phyloP scores from a whole-genome alignment of 169 alveolate genomes.

The Plasmodium fragile region DNA sequence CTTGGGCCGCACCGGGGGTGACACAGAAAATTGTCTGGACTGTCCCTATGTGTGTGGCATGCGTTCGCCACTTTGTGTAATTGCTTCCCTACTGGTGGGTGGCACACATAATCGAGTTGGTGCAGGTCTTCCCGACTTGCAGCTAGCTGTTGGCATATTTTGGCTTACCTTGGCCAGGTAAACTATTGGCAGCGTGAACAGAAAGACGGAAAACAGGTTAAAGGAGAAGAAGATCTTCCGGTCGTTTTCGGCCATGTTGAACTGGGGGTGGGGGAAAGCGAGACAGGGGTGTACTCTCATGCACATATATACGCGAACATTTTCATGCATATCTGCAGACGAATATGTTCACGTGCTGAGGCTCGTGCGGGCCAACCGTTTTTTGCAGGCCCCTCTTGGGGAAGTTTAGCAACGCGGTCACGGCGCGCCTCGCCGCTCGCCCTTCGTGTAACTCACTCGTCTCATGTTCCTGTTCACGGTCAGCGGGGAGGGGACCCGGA shows the following conservation, averaged over 20 bases:
- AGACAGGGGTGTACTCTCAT: not conserved
- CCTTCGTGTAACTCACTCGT: not conserved
- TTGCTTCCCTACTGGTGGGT: not conserved
- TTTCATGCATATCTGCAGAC: not conserved
- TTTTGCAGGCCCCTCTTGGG: not conserved
- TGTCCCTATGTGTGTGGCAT: not conserved
- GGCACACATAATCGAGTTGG: not conserved
- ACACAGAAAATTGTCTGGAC: not conserved
- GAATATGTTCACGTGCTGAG: not conserved
- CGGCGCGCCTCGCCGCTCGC: not conserved
- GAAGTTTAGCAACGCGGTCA: not conserved
- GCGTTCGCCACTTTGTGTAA: not conserved
- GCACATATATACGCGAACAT: no score
- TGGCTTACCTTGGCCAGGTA: constrained; percentile 42
- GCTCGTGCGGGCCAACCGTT: not conserved
- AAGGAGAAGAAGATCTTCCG: constrained; percentile 58
- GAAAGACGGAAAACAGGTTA: constrained; percentile 38
- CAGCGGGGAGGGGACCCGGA: not conserved
- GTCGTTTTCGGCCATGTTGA: constrained; percentile 75
- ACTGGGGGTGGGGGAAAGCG: constrained; percentile 5
- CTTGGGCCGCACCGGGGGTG: not conserved
- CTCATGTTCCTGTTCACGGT: constrained; percentile 8
- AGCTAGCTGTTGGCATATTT: not conserved
- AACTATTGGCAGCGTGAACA: constrained; percentile 28
- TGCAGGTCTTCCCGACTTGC: not conserved